Evolutionary conservation across 2,329 filamentous ascomycete genomes (phyloP), one percentile per base, ranked within the genome.

Genomic region (Colletotrichum simmondsii): DNA sequence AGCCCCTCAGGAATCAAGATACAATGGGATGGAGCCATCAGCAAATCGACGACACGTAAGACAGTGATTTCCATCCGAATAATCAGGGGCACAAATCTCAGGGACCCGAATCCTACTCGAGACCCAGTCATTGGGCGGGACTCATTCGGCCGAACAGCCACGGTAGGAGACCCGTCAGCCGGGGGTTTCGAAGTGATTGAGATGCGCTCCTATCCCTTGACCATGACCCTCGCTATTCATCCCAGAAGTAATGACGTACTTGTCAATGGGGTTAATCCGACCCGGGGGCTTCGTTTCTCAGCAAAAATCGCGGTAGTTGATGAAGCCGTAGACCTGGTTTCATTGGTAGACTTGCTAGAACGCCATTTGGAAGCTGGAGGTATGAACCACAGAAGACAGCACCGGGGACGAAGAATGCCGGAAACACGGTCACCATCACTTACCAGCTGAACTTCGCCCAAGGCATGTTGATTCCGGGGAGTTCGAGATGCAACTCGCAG

Each of bases 171-270:
- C n/a, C n/a, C 35, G 46, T n/a, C 28, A 37, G 54, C 58, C 32
- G 30, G 32, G 26, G 59, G 53, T 54, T 72, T 69, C 59, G 46
- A 60, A 64, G 70, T 65, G 60, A 65, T 65, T 64, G 60, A 32
- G 54, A 32, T 70, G 60, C 42, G 28, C 53, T 28, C 32, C 56
- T 35, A 53, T 24, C 58, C 52, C 58, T 24, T 30, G 32, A 12
- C 32, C 32, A 12, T 5, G 26, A 32, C 46, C 24, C 60, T 49
- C n/a, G 35, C 46, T 24, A 32, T n/a, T 11, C 56, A 64, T 66
- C 64, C 53, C 26, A 62, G 57, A 28, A 24, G 28, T 42, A 26
- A 24, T 53, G 46, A 46, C 65, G 52, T 57, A 42, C 16, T 30
- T 64, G 11, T 37, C 16, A 28, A 52, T 30, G n/a, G 28, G 6